These are phyloP conservation scores for Oenanthe javanica DNA, from an alignment of 140 eudicot species.

Conservation along the genomic window DNA sequence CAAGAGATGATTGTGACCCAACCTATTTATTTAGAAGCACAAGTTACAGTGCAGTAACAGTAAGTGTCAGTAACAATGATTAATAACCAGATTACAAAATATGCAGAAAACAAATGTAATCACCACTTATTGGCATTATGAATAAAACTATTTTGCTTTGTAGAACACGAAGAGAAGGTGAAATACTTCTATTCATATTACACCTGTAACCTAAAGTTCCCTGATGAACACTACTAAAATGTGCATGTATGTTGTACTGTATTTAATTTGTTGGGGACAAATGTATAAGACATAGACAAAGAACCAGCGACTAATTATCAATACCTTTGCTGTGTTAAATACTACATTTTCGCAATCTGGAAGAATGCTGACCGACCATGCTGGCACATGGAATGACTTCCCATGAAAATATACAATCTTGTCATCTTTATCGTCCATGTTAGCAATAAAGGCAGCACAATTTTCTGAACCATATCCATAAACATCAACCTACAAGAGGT, in stretches of 20 bases:
- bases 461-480: conserved; percentile 61
- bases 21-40: conserved; percentile 35
- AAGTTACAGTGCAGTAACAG: not conserved
- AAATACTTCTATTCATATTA: not conserved
- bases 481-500: conserved; percentile 57
- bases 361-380: conserved; percentile 99
- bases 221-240: not conserved
- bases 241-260: not conserved
- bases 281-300: not conserved
- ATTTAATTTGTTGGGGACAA: not conserved
- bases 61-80: conserved; percentile 10
- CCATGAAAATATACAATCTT: conserved; percentile 53
- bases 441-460: conserved; percentile 90
- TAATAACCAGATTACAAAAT: not conserved
- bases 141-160: not conserved
- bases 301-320: not conserved
- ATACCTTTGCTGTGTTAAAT: conserved; percentile 90
- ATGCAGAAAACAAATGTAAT: not conserved
- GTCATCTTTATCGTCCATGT: conserved; percentile 68
- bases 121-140: not conserved
- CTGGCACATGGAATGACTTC: conserved; percentile 67
- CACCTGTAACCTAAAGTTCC: not conserved
- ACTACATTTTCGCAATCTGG: conserved; percentile 95
- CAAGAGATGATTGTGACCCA: conserved; percentile 53
- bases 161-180: not conserved